Percentiles rank a stretch among this genome's conserved stretches.
These are phyloP conservation scores for Pisolithus orientalis DNA, from an alignment of 768 basidiomycete species.

Conservation along the genomic window DNA sequence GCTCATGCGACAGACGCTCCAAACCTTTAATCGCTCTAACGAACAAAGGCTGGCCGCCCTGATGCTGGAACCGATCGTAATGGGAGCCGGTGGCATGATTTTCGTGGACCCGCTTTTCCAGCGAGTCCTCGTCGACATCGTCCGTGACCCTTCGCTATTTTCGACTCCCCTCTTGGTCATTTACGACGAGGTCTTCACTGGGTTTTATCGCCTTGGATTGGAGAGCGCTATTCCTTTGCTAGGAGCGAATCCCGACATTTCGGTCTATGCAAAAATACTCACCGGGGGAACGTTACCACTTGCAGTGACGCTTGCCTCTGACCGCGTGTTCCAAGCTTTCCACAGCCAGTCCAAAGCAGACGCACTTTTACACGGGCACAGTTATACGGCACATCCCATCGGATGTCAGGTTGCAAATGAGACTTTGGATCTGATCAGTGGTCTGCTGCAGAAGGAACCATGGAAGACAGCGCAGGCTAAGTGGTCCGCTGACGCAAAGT, in stretches of 20 bases:
- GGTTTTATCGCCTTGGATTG: constrained; percentile 82
- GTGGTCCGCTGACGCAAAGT: constrained; percentile 40
- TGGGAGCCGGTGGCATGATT: constrained; percentile 96
- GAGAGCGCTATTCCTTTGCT: constrained; percentile 59
- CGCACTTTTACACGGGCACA: constrained; percentile 90
- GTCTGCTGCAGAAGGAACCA: constrained; percentile 36
- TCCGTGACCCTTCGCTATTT: constrained; percentile 43
- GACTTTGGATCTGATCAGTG: constrained; percentile 62
- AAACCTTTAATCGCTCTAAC: constrained; percentile 35
- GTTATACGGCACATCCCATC: constrained; percentile 90
- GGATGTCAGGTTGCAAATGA: constrained; percentile 89
- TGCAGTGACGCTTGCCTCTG: constrained; percentile 75
- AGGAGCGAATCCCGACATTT: constrained; percentile 75
- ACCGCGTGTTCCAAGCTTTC: constrained; percentile 78
- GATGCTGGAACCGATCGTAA: constrained; percentile 84
- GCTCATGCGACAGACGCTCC: constrained; percentile 51
- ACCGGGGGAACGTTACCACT: constrained; percentile 91
- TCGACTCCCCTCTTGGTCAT: constrained; percentile 72
- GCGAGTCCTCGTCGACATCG: constrained; percentile 74
- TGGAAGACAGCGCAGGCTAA: constrained; percentile 56
- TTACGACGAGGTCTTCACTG: constrained; percentile 94
- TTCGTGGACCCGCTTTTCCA: constrained; percentile 98
- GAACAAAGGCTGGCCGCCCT: constrained; percentile 57
- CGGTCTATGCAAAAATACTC: constrained; percentile 88
- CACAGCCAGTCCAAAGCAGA: constrained; percentile 67